Base-by-base conservation (phyloP, 2,329 filamentous ascomycete species). In the Trichoderma atrobrunneum region DNA sequence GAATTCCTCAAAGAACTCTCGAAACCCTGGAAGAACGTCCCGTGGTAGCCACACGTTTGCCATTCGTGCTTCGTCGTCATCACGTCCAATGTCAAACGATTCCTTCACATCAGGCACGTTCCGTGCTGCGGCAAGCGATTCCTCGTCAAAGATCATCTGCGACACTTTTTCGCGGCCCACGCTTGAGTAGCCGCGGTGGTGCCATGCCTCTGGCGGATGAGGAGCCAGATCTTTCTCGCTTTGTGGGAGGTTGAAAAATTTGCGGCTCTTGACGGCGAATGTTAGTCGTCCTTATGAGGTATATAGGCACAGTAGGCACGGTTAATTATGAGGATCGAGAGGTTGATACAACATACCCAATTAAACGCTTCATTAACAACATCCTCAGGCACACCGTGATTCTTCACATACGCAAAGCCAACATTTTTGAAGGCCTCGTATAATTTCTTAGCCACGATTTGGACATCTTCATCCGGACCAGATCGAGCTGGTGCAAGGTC, bases 1-100 rank as follows among this genome's bases (percentile, higher is more conserved):
- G 80, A 97, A 97, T 1, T 82, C 80, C 64, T 89, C 51, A 26
- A 76, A 75, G 67, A 76, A 77, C n/a, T 72, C 72, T 6, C 72
- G 73, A 59, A 77, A 73, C 8, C 75, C 72, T 28, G 75, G 73
- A 68, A 76, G 72, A 56, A 77, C 60, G 2, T 74, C 71, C 7
- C 73, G 74, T 7, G 72, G 72, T 4, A 72, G 74, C 76, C 76
- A 78, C 36, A 77, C 75, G 56, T 78, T 78, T 28, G 73, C 71
- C n/a, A 76, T 73, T 4, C 72, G 70, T 7, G 48, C 34, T 8
- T 67, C 73, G n/a, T 79, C 74, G 4, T 77, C 73, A 12, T 81
- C 79, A 28, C 79, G 76, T 24, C 81, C 82, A n/a, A 82, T 79
- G 64, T 83, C 82, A 70, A 79, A 81, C 2, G 81, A 81, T 74